phyloP scores from a whole-genome alignment of 2,329 filamentous ascomycete species.

The Tolypocladium tropicale region DNA sequence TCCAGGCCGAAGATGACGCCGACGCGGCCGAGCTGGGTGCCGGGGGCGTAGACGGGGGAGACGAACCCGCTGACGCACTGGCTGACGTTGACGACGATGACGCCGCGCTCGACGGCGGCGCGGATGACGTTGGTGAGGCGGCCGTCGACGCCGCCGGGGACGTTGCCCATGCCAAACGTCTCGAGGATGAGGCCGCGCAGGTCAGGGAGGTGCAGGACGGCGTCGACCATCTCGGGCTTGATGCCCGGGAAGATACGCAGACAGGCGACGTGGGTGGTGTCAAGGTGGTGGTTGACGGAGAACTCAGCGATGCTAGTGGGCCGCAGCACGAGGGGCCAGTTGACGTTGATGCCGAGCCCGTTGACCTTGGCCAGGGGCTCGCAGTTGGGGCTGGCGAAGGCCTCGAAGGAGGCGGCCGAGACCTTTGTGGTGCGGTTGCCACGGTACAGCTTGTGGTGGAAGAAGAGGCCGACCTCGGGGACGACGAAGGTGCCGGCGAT shows the following conservation, averaged over 20 bases:
- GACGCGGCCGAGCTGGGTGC: constrained; percentile 66
- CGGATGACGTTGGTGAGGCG: constrained; percentile 68
- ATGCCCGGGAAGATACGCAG: constrained; percentile 88
- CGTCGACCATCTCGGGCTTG: constrained; percentile 85
- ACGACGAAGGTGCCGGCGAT: constrained; percentile 89
- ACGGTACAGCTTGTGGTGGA: constrained; percentile 82
- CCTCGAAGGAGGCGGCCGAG: constrained; percentile 75
- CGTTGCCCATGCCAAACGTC: constrained; percentile 89
- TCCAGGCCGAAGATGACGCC: constrained; percentile 86
- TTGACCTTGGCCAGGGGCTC: constrained; percentile 73
- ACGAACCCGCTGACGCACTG: constrained; percentile 76
- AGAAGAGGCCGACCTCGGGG: constrained; percentile 87
- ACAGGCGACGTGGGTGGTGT: constrained; percentile 83
- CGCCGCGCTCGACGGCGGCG: constrained; percentile 66
- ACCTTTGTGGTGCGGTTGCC: constrained; percentile 85
- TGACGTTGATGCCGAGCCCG: constrained; percentile 68
- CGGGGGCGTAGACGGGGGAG: constrained; percentile 67
- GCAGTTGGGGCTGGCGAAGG: constrained; percentile 82
- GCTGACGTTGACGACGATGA: constrained; percentile 83
- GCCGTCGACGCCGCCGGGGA: constrained; percentile 71
- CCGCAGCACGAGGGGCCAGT: constrained; percentile 68
- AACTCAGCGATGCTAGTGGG: constrained; percentile 68
- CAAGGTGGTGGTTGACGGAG: constrained; percentile 61
- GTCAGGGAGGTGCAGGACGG: constrained; percentile 65
- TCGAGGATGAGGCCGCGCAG: constrained; percentile 77